Base-by-base conservation (phyloP, 805 yeast species). In the Kuraishia floccosa region DNA sequence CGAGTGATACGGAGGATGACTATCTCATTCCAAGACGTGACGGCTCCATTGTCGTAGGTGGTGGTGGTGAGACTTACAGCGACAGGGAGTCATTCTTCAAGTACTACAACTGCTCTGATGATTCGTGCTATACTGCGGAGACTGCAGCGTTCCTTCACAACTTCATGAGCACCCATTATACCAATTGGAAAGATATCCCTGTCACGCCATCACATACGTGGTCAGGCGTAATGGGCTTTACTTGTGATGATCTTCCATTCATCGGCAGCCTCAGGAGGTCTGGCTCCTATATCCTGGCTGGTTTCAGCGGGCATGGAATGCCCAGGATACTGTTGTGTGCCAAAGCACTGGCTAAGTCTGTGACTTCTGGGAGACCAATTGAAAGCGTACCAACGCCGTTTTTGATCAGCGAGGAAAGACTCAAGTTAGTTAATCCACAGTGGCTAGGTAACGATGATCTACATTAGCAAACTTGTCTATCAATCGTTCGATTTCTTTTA, bases 21-120 rank as follows among this genome's bases (percentile, higher is more conserved):
- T 56, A 55, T 32, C 35, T 58, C 31, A 56, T 57, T 37, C 53
- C 52, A 39, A 44, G 63, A 40, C 44, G 53, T 1, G 66, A 60
- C 40, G 65, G 65, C 2, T 40, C 55, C 0, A 40, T 58, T 13
- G 43, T 59, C 24, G 58, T 50, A 31, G 65, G 65, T 33, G 55
- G 54, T 5, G 50, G 40, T 3, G 38, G 39, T 37, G n/a, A 22
- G 17, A 43, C 33, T n/a, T 36, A 27, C 14, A 33, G 29, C n/a
- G 25, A 19, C 6, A 23, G 27, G 25, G 28, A 30, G 6, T 15
- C 22, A 12, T 29, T 30, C 7, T 25, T 28, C 16, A 27, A 24
- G 5, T 20, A 24, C 31, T 54, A 47, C 31, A 25, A 36, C 27
- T 30, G 27, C 17, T 33, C 31, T 3, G 42, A 39, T 20, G 42